Evolutionary conservation across 768 basidiomycete genomes (phyloP).

Genomic region (Boletus reticuloceps): DNA sequence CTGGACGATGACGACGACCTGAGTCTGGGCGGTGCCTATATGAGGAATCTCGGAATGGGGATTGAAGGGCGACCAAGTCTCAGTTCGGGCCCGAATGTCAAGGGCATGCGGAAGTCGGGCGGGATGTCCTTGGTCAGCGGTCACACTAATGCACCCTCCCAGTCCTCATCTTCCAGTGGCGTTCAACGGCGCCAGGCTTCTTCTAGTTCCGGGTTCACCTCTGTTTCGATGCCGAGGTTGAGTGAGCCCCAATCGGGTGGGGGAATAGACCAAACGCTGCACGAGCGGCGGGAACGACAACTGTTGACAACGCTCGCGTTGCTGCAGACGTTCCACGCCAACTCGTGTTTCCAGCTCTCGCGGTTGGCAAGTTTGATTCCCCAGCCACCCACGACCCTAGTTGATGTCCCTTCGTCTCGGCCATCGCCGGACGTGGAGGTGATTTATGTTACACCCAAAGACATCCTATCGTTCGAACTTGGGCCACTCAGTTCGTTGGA

Average conservation of each 20-base stretch:
- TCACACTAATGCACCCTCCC: conserved; percentile 33
- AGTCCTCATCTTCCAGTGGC: conserved; percentile 31
- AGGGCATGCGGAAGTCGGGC: conserved; percentile 43
- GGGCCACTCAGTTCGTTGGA: conserved; percentile 72
- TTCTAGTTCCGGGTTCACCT: conserved; percentile 24
- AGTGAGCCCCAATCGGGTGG: conserved; percentile 11
- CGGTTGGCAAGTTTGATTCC: conserved; percentile 34
- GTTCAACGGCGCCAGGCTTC: conserved; percentile 32
- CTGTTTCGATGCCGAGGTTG: conserved; percentile 28
- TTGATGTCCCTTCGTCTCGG: background rate
- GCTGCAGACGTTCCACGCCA: conserved; percentile 66
- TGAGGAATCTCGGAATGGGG: conserved; percentile 64
- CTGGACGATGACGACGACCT: conserved; percentile 70
- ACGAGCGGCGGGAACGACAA: conserved; percentile 36
- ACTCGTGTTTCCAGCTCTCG: conserved; percentile 57
- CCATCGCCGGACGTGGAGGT: conserved; percentile 17
- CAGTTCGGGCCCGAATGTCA: conserved; percentile 28
- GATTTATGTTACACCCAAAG: conserved; percentile 56
- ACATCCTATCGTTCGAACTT: conserved; percentile 66
- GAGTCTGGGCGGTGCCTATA: conserved; percentile 38
- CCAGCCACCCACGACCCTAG: background rate
- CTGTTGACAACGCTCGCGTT: conserved; percentile 52
- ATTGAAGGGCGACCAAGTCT: conserved; percentile 59
- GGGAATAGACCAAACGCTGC: conserved; percentile 8
- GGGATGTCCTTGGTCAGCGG: conserved; percentile 43